Percentiles rank a stretch among this genome's conserved stretches.
These are phyloP conservation scores for Suillus luteus DNA, from an alignment of 768 basidiomycete species.

Conservation along the genomic window DNA sequence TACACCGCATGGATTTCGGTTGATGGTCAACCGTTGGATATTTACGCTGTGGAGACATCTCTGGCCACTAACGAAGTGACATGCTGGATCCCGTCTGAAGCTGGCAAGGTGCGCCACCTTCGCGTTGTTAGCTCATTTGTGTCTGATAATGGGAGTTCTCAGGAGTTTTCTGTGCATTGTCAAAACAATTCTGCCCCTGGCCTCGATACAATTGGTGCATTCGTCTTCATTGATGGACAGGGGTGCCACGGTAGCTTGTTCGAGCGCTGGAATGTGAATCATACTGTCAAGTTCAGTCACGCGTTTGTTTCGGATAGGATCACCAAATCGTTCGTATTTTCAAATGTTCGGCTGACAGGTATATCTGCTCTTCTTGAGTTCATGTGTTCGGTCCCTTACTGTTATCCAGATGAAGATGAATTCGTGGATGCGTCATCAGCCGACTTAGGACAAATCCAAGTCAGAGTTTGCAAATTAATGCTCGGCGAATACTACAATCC, in stretches of 20 bases:
- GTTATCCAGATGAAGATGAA: slow-evolving; percentile 29
- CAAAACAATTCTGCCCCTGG: slow-evolving; percentile 1
- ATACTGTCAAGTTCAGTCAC: not conserved
- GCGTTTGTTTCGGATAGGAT: slow-evolving; percentile 18
- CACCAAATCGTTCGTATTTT: slow-evolving; percentile 26
- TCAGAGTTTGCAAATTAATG: not conserved
- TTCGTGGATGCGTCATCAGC: slow-evolving; percentile 19
- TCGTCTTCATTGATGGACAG: slow-evolving; percentile 25
- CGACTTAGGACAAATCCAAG: slow-evolving; percentile 10
- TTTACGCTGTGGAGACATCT: slow-evolving; percentile 27
- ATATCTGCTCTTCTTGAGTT: slow-evolving; percentile 7
- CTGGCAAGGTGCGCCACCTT: slow-evolving; percentile 23
- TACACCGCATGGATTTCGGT: slow-evolving; percentile 33
- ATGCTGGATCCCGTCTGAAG: slow-evolving; percentile 33
- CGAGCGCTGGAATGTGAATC: not conserved
- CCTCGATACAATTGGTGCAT: not conserved
- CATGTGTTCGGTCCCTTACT: slow-evolving; percentile 12
- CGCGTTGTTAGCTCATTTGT: not conserved
- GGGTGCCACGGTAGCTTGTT: slow-evolving; percentile 12
- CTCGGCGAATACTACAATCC: not conserved
- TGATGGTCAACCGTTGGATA: slow-evolving; percentile 28
- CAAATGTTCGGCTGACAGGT: slow-evolving; percentile 33
- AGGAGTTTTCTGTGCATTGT: slow-evolving; percentile 31
- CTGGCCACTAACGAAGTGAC: slow-evolving; percentile 20
- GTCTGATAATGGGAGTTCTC: not conserved